phyloP scores from a whole-genome alignment of 2,329 filamentous ascomycete species.

The Colletotrichum eleusines region DNA sequence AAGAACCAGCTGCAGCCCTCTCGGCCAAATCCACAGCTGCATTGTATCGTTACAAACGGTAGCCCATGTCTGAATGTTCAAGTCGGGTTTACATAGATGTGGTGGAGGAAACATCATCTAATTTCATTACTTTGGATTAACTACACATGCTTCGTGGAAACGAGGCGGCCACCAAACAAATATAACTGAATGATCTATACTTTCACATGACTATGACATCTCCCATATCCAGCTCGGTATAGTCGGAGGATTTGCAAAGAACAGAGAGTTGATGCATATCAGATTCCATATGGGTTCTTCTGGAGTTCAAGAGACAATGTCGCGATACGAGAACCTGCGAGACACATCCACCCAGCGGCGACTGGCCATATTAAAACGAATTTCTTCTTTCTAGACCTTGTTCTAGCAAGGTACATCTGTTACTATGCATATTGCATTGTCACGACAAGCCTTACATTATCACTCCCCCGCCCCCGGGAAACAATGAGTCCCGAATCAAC shows the following conservation, averaged over 20 bases:
- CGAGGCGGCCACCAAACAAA: background rate
- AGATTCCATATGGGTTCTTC: background rate
- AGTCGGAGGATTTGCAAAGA: background rate
- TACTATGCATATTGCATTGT: background rate
- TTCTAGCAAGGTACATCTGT: background rate
- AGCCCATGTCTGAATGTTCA: no score
- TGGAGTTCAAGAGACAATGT: background rate
- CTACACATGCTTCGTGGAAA: no score
- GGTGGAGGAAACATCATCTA: no score
- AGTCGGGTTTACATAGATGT: no score
- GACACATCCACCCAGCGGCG: background rate
- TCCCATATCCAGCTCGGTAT: background rate
- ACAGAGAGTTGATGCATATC: background rate
- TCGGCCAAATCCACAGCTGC: no score
- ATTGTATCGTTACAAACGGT: no score
- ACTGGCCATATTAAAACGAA: background rate
- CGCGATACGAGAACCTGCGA: background rate
- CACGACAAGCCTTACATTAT: background rate
- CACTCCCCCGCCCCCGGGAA: background rate
- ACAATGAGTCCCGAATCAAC: constrained; percentile 49
- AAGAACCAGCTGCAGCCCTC: no score
- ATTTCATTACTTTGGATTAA: no score
- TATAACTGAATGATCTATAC: no score
- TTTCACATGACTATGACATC: background rate
- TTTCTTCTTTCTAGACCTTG: background rate